These are phyloP conservation scores for Bimuria novae-zelandiae DNA, from an alignment of 2,329 filamentous ascomycete species.

Conservation along the genomic window DNA sequence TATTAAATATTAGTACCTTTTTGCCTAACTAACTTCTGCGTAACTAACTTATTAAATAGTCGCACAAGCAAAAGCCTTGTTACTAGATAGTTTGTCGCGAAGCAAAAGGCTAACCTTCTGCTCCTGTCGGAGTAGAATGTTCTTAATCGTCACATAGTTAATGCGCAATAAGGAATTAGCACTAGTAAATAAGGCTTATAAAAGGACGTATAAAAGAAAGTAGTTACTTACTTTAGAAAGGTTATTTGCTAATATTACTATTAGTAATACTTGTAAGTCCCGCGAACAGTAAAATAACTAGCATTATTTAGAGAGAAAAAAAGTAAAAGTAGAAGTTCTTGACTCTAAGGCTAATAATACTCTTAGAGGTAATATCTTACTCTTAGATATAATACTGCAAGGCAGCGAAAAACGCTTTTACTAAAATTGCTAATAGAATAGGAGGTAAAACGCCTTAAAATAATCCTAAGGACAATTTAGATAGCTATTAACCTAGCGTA, in stretches of 20 bases:
- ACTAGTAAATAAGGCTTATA: slow-evolving; percentile 16
- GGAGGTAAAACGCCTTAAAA: slow-evolving; percentile 10
- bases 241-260: slow-evolving; percentile 17
- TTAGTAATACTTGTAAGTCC: slow-evolving; percentile 18
- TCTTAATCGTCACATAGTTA: no score
- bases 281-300: slow-evolving; percentile 13
- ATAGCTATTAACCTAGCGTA: slow-evolving; percentile 15
- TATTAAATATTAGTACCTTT: slow-evolving; percentile 11
- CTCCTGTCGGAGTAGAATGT: no score
- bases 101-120: no score
- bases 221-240: slow-evolving; percentile 24
- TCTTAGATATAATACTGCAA: slow-evolving; percentile 10
- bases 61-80: slow-evolving; percentile 6
- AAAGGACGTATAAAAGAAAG: slow-evolving; percentile 20
- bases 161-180: slow-evolving; percentile 13
- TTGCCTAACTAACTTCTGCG: slow-evolving; percentile 7
- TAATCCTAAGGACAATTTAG: slow-evolving; percentile 5
- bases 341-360: slow-evolving; percentile 12
- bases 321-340: slow-evolving; percentile 23
- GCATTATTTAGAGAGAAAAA: slow-evolving; percentile 14
- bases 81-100: no score
- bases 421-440: slow-evolving; percentile 2
- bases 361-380: slow-evolving; percentile 12
- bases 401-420: slow-evolving; percentile 5
- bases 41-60: slow-evolving; percentile 15